Evolutionary conservation across 768 basidiomycete genomes (phyloP).

Genomic region (Melanogaster broomeanus): DNA sequence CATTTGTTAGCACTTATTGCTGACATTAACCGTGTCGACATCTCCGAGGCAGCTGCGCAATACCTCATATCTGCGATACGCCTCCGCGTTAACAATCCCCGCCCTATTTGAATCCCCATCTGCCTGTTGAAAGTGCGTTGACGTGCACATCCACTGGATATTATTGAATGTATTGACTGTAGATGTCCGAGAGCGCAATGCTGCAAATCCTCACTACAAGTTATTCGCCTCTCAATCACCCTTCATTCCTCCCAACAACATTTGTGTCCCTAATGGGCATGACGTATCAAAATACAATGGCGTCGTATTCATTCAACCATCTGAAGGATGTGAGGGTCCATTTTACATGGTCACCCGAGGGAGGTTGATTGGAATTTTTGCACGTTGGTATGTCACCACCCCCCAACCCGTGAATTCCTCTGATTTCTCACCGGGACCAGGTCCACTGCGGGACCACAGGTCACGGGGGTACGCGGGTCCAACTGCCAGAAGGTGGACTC

Average conservation of each 20-base stretch:
- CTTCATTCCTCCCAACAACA: not conserved
- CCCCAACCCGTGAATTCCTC: not conserved
- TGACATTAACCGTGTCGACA: too few species aligned
- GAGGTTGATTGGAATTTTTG: not conserved
- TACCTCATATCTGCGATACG: too few species aligned
- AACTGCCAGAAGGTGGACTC: not conserved
- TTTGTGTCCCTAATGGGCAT: not conserved
- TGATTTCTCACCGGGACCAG: not conserved
- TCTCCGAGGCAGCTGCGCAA: too few species aligned
- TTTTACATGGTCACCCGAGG: constrained; percentile 3
- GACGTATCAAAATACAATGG: not conserved
- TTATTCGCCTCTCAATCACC: too few species aligned
- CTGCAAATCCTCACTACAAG: too few species aligned
- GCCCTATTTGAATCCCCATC: too few species aligned
- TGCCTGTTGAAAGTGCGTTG: too few species aligned
- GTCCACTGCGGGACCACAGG: not conserved
- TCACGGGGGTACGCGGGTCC: not conserved
- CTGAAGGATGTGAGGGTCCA: not conserved
- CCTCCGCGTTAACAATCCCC: too few species aligned
- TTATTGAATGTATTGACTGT: too few species aligned
- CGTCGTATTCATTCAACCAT: not conserved
- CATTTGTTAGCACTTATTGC: too few species aligned
- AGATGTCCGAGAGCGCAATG: too few species aligned
- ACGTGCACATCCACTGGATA: too few species aligned
- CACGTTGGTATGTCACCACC: not conserved